These are phyloP conservation scores for Biscutella laevigata DNA, from an alignment of 441 rosid species.

Conservation along the genomic window DNA sequence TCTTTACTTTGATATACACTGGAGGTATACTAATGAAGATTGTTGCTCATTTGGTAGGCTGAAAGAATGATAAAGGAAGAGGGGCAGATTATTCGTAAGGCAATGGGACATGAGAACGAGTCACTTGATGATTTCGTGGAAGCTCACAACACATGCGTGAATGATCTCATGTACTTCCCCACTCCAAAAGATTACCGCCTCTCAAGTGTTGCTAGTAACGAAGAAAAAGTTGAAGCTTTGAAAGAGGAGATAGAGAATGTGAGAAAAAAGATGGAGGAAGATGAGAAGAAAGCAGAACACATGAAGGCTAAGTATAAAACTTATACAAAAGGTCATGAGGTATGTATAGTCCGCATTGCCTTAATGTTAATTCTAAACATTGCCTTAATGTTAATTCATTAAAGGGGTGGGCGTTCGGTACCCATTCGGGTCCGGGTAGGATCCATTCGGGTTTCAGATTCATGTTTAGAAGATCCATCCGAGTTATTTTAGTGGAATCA, in stretches of 20 bases:
- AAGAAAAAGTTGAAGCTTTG: conserved; percentile 80
- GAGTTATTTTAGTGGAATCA: too few relatives aligned
- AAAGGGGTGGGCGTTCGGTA: too few relatives aligned
- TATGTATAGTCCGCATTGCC: conserved; percentile 23
- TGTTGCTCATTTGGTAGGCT: conserved; percentile 41
- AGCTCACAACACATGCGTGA: conserved; percentile 81
- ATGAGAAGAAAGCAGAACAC: conserved; percentile 75
- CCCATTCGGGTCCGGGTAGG: too few relatives aligned
- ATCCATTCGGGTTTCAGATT: too few relatives aligned
- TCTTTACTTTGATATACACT: background rate
- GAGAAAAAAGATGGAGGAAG: conserved; percentile 66
- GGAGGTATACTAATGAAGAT: background rate
- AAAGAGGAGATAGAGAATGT: conserved; percentile 71
- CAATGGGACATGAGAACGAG: conserved; percentile 87
- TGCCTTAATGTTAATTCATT: too few relatives aligned
- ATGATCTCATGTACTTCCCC: conserved; percentile 95
- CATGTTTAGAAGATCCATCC: too few relatives aligned
- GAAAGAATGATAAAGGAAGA: conserved; percentile 63
- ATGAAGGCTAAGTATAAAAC: conserved; percentile 77
- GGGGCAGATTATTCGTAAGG: conserved; percentile 53
- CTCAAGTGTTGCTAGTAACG: conserved; percentile 85
- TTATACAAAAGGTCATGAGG: conserved; percentile 94
- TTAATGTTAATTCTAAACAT: background rate
- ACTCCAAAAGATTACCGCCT: conserved; percentile 77
- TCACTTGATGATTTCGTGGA: conserved; percentile 76